phyloP scores from a whole-genome alignment of 208 protist species.

The Trypanosoma melophagium region DNA sequence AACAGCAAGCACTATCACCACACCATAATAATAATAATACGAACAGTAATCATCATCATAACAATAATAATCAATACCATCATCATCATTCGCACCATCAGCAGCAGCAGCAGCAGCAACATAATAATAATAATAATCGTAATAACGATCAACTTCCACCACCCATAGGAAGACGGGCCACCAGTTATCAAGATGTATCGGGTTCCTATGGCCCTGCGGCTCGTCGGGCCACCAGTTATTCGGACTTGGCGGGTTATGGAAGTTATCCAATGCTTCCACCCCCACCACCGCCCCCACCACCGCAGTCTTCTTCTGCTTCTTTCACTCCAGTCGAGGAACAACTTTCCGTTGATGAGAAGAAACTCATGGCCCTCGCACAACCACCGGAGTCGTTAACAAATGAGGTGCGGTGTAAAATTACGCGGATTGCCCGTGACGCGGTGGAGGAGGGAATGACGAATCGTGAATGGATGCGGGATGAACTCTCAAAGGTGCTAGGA shows the following conservation, averaged over 20 bases:
- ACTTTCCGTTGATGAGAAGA: slow-evolving; percentile 63
- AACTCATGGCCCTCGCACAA: slow-evolving; percentile 57
- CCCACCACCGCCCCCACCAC: not conserved
- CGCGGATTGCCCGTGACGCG: slow-evolving; percentile 63
- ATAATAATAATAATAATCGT: slow-evolving; percentile 22
- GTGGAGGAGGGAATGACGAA: slow-evolving; percentile 33
- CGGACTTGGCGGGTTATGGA: slow-evolving; percentile 34
- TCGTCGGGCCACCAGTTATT: slow-evolving; percentile 47
- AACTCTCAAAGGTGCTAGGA: slow-evolving; percentile 38
- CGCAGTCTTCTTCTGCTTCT: slow-evolving; percentile 5
- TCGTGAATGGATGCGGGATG: slow-evolving; percentile 39
- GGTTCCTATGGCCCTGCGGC: slow-evolving; percentile 19
- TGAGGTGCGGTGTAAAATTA: slow-evolving; percentile 45
- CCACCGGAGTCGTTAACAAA: slow-evolving; percentile 65
- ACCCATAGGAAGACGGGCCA: slow-evolving; percentile 10
- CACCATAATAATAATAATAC: slow-evolving; percentile 18
- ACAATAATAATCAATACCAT: slow-evolving; percentile 2
- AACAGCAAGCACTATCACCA: slow-evolving; percentile 15
- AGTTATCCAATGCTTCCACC: slow-evolving; percentile 17
- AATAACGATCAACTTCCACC: slow-evolving; percentile 10
- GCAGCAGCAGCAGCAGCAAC: slow-evolving; percentile 17
- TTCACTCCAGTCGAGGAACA: not conserved
- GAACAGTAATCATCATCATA: slow-evolving; percentile 23
- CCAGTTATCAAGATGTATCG: slow-evolving; percentile 26
- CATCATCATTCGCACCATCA: slow-evolving; percentile 18